Evolutionary conservation across 805 yeast genomes (phyloP).

Genomic region (Kodamaea hsintzibuensis): DNA sequence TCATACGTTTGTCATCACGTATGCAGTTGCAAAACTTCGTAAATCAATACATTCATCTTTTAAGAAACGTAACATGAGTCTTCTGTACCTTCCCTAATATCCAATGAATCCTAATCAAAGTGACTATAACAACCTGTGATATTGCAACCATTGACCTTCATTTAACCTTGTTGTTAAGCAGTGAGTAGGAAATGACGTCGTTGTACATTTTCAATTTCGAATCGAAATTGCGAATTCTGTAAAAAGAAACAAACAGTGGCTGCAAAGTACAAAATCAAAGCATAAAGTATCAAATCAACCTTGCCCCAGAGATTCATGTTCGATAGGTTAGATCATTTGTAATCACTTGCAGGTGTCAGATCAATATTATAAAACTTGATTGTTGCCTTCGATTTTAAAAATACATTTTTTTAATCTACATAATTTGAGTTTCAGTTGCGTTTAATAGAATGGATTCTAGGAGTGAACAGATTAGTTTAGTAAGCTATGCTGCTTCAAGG

Average conservation of each 20-base stretch:
- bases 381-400: background rate
- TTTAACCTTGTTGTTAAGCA: background rate
- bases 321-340: background rate
- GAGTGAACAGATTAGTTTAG: background rate
- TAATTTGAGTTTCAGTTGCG: background rate
- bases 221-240: conserved; percentile 4
- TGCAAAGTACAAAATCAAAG: conserved; percentile 6
- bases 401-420: background rate
- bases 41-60: no score
- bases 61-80: no score
- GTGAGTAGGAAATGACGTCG: background rate
- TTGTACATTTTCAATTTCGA: conserved; percentile 5
- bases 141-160: background rate
- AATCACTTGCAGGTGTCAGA: background rate
- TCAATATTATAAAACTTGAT: background rate
- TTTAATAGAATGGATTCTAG: background rate
- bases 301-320: background rate
- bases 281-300: background rate
- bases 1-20: no score
- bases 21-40: no score
- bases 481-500: background rate
- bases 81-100: background rate
- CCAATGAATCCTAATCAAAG: no score
- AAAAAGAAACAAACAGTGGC: conserved; percentile 7
- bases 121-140: background rate